These are phyloP conservation scores for Irpex sp. DNA, from an alignment of 1,284 basidiomycete species.

Conservation along the genomic window DNA sequence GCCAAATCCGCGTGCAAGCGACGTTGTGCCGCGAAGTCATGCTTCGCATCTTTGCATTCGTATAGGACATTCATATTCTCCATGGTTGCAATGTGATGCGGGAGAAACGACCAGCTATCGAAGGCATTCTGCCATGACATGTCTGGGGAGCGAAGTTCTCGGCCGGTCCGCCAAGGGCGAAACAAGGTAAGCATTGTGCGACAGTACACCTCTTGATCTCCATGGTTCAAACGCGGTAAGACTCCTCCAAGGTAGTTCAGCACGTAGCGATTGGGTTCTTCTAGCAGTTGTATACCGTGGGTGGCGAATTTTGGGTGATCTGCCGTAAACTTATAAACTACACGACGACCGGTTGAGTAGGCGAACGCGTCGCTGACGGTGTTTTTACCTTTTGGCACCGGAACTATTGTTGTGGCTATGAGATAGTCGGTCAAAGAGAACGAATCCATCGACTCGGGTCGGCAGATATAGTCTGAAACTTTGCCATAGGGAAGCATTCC, in stretches of 20 bases:
- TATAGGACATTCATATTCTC: slow-evolving; percentile 28
- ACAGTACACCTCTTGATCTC: slow-evolving; percentile 30
- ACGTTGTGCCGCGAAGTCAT: slow-evolving; percentile 24
- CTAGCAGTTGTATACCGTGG: neutral
- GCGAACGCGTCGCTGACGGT: neutral
- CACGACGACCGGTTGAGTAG: neutral
- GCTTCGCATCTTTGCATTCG: slow-evolving; percentile 31
- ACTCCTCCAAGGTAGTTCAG: slow-evolving; percentile 27
- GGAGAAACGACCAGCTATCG: slow-evolving; percentile 8
- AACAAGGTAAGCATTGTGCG: slow-evolving; percentile 30
- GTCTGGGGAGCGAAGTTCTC: slow-evolving; percentile 19
- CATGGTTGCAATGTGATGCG: slow-evolving; percentile 17
- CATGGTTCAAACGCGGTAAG: slow-evolving; percentile 27
- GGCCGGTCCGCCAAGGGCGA: slow-evolving; percentile 27
- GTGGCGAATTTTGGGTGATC: neutral
- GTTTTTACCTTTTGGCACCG: neutral
- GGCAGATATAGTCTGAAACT: slow-evolving; percentile 3
- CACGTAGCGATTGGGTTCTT: neutral
- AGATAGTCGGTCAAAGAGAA: neutral
- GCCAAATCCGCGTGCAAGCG: no score
- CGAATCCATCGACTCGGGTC: neutral
- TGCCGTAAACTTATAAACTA: neutral
- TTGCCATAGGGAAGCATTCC: neutral
- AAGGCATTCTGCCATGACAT: slow-evolving; percentile 26
- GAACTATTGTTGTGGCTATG: neutral